Conservation (phyloP, 2,329 filamentous ascomycete species). For the Aspergillus pseudoterreus region DNA sequence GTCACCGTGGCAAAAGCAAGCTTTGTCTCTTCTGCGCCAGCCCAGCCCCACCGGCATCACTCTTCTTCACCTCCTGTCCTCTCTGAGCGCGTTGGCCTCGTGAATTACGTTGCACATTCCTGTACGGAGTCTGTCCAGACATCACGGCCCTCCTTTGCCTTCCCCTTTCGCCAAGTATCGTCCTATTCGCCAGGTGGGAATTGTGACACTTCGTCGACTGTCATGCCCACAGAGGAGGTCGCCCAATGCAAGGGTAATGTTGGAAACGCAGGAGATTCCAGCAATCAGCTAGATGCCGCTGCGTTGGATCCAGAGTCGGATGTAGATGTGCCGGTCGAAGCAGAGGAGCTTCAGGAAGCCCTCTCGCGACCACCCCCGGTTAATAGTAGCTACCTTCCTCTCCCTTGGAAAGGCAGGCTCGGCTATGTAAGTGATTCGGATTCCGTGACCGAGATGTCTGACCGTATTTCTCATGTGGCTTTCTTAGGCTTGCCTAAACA, state of each 20-base stretch:
- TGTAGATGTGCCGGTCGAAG: conserved; percentile 48
- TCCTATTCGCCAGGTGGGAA: background rate
- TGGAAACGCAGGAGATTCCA: conserved; percentile 4
- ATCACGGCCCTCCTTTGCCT: background rate
- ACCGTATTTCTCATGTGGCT: background rate
- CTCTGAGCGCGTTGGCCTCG: background rate
- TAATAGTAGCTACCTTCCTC: conserved; percentile 75
- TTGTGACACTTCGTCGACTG: background rate
- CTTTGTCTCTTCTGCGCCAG: conserved; percentile 5
- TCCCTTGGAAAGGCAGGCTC: conserved; percentile 86
- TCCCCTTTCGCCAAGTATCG: background rate
- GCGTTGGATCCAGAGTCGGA: conserved; percentile 53
- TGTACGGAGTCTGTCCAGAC: background rate
- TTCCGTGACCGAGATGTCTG: background rate
- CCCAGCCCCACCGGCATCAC: background rate
- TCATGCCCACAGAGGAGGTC: background rate
- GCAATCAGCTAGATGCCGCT: conserved; percentile 16
- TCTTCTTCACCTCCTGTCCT: background rate
- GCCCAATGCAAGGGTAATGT: background rate
- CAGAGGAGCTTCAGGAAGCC: conserved; percentile 57
- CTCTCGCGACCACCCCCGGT: conserved; percentile 67
- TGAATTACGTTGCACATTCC: conserved; percentile 13
- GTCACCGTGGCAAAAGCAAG: conserved; percentile 24
- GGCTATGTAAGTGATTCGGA: conserved; percentile 66
- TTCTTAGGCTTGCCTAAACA: conserved; percentile 77